These are phyloP conservation scores for Adansonia rubrostipa DNA, from an alignment of 441 rosid genomes.

Conservation along the genomic window DNA sequence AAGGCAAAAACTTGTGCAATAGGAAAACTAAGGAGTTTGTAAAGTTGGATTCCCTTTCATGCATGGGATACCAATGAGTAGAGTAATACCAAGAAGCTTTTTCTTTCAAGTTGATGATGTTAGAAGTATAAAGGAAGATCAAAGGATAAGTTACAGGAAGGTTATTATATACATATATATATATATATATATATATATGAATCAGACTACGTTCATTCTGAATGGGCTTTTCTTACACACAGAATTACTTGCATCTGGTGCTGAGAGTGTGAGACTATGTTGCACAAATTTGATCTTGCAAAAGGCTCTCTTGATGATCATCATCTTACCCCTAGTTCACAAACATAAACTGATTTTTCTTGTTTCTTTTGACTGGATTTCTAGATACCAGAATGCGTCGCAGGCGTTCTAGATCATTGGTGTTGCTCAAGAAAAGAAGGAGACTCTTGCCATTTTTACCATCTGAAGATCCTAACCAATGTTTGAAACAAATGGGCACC, in stretches of 20 bases:
- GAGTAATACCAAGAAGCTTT: background rate
- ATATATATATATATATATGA: background rate
- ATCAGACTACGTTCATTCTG: background rate
- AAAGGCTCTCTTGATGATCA: background rate
- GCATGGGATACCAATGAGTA: background rate
- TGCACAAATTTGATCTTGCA: background rate
- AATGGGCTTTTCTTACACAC: background rate
- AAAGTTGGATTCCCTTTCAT: background rate
- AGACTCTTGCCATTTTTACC: conserved; percentile 70
- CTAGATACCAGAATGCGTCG: conserved; percentile 60
- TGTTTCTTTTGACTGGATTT: conserved; percentile 23
- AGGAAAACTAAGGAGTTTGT: conserved; percentile 3
- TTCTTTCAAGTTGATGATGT: conserved; percentile 1
- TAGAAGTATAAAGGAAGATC: conserved; percentile 11
- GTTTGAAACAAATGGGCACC: conserved; percentile 69
- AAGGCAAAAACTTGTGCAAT: background rate
- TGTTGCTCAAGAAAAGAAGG: conserved; percentile 74
- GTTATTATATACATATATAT: background rate
- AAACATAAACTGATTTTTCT: conserved; percentile 19
- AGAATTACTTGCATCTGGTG: background rate
- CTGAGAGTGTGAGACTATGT: background rate
- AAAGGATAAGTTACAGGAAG: conserved; percentile 3
- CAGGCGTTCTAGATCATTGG: conserved; percentile 60
- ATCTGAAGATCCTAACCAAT: conserved; percentile 56
- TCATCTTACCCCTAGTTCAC: background rate